Base-by-base conservation (phyloP, 169 alveolate species). In the Hepatocystis sp. region DNA sequence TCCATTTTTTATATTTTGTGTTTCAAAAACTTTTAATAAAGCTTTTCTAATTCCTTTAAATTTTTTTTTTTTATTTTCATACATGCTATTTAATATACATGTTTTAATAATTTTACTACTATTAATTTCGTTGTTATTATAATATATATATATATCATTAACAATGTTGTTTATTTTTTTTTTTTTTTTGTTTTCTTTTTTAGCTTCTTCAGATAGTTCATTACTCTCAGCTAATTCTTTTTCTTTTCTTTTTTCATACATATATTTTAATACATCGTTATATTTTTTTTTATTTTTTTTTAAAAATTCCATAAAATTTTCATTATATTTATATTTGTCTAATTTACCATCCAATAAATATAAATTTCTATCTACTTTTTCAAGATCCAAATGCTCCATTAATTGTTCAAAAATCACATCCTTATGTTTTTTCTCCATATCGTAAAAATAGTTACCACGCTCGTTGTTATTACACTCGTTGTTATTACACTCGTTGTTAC, bases 241-340 rank as follows among this genome's bases (percentile, higher is more conserved):
- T 15, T 52, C 36, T 15, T 52, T 51, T 32, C 86, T 11, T 21
- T 71, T 47, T 23, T 71, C 47, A 28, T 71, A 71, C 76, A 71
- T 71, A 47, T 56, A 49, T 61, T 56, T 71, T 39, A 71, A 58
- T 27, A 71, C 39, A 42, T 71, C 67, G 17, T 71, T 71, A 34
- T 71, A 71, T 44, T 56, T 71, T 51, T 55, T 42, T 71, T 71
- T 71, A 56, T 71, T 71, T 28, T 71, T 27, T 10, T 71, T 56
- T 58, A 71, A 71, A 71, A 51, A 71, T 13, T 47, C 28, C 11
- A 71, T 71, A 44, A 71, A 71, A 15, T 34, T 36, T 34, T 56
- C 86, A n/a, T 71, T 71, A 34, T 71, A 71, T 34, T 71, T 71
- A 23, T 71, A 71, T 25, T 58, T 71, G 63, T 71, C 66, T 39